Base-by-base conservation (phyloP, 2,329 filamentous ascomycete genomes). In the Aspergillus sojae region DNA sequence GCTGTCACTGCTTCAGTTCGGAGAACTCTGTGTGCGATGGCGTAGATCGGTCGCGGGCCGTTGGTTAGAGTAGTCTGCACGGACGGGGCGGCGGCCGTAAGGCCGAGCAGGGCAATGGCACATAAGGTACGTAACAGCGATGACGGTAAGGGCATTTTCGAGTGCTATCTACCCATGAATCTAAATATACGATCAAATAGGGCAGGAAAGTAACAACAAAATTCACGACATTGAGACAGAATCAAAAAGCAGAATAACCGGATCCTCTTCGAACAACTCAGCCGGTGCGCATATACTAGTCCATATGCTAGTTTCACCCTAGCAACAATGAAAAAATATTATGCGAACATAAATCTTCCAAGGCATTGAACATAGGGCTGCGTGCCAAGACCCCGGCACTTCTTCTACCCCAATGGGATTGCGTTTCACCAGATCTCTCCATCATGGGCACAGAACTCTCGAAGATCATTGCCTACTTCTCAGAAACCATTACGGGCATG, bases 11-110 rank as follows among this genome's bases (percentile, higher is more conserved):
- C 67, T 39, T 41, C 39, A 14, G 21, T 30, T 5, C 28, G 36
- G 28, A 70, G 61, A 50, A 68, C 62, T 30, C 61, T 58, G 60
- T 70, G 68, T 88, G 89, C 14, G 77, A 90, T 62, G 26, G 61
- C 61, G 36, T 62, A 62, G 48, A 62, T 62, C 32, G 61, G 61
- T 28, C 61, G 56, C 87, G 87, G 4, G 30, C 26, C 30, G 50
- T 10, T 21, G 2, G 14, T 7, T 19, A 19, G 14, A 5, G 50
- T 16, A n/a, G 19, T 34, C 28, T 41, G 39, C 39, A 34, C 30
- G 23, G 26, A 19, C 6, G 19, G 4, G 3, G 52, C 30, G 28
- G 52, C 30, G 30, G 30, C 30, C 9, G 30, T 36, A 3, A 54
- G 9, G 30, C 16, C 19, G 10, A 54, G 52, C 30, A 36, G 19